Evolutionary conservation across 2,329 filamentous ascomycete species (phyloP), one percentile per base, ranked within the genome.

Genomic region (Phyllosticta citrichinensis): DNA sequence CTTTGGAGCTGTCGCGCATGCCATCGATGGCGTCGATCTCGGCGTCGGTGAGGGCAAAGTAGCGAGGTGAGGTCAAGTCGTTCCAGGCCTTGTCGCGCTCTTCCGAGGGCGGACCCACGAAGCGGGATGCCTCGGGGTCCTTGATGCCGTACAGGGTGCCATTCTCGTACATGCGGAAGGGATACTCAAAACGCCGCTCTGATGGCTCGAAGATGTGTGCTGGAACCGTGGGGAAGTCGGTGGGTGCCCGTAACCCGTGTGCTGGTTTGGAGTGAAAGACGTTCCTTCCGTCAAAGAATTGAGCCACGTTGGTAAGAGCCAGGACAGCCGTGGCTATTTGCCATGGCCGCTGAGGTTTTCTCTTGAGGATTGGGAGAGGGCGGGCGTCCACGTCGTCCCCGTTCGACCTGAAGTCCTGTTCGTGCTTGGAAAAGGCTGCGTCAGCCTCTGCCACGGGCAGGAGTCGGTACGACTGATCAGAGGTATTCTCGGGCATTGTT

Each of bases 21-120:
- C 27, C 57, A 25, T 27, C 19, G 14, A 27, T 59, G 19, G 27
- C 22, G 5, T 53, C 35, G 9, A 25, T 19, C 51, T 59, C 57
- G 9, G 52, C 19, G 19, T 52, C 40, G 2, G 57, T 52, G 57
- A 59, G 24, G 25, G 47, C 50, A 25, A 54, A 54, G 27, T 52
- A 59, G 40, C 51, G 35, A 57, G 56, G 55, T 14, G 52, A 60
- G 10, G 66, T 53, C 56, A 67, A 35, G 11, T 62, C 55, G 17
- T 64, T n/a, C 65, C 65, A 66, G 1, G 57, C 58, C 22, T 56
- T 55, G 25, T 67, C 65, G 8, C 66, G 25, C 20, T 62, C 61
- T 22, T 61, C 33, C 14, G 57, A 58, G 0, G 66, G 66, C 12
- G 60, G 63, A 3, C 66, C 64, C 40, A 67, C 64, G 58, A 64